Evolutionary conservation across 805 yeast genomes (phyloP), one percentile per base, ranked within the genome.

Genomic region (Myxozyma lipomycoides): DNA sequence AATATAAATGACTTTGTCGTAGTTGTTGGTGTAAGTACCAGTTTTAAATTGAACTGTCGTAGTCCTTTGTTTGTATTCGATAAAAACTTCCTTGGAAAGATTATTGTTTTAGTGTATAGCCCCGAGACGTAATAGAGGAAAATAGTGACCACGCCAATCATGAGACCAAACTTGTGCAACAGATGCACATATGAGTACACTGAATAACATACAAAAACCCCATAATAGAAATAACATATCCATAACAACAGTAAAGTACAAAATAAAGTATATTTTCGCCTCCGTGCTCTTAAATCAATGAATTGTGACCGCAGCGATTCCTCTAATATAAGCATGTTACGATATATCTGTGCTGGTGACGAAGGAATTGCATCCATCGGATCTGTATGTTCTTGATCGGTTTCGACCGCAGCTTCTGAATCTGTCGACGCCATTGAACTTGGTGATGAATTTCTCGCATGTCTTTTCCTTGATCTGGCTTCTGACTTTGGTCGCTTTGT

Each of bases 51-150:
- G 59, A 90, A 73, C 61, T 87, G 91, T 44, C 96, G 71, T 23
- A 91, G 70, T 0, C 97, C 97, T 64, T 87, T 88, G 67, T 93
- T 93, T 5, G 97, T 81, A n/a, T 84, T 78, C 1, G 81, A 72
- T 48, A 93, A 70, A 64, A 89, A 91, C 63, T 79, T 76, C 54
- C 95, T 77, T 1, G 96, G 95, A 38, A 82, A 72, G 15, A 86
- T 83, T 48, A 91, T 86, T 0, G 96, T 87, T 54, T 93, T 78
- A 51, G 78, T 79, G 67, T 91, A 93, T 69, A 89, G 93, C 0
- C 98, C 98, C 22, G 95, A 83, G 32, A 91, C 68, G 62, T 85
- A 89, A 68, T 87, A 91, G 39, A 91, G 71, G 23, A 81, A 75
- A 49, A 89, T 69, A 0, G 96, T 85, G 18, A 90, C 79, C 25